These are phyloP conservation scores for Fusarium sp. DNA, from an alignment of 2,329 filamentous ascomycete species.

Conservation along the genomic window DNA sequence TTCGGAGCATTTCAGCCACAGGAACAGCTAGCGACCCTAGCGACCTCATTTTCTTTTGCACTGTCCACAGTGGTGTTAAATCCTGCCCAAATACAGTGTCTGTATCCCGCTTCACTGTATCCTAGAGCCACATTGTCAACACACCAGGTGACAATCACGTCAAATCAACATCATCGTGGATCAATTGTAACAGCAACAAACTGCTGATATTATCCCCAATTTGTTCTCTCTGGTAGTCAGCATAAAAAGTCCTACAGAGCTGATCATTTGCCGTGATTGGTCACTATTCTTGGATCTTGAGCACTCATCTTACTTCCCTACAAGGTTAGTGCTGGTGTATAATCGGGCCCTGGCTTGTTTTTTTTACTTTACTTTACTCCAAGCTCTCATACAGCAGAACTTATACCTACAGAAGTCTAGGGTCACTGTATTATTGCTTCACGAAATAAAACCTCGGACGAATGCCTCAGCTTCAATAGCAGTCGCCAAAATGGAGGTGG, in stretches of 20 bases:
- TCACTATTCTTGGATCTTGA: background rate
- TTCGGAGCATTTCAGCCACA: constrained; percentile 16
- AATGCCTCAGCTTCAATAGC: background rate
- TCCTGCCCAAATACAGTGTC: background rate
- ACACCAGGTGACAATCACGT: constrained; percentile 33
- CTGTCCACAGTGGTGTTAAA: background rate
- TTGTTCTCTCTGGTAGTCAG: background rate
- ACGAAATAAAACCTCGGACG: too few relatives aligned
- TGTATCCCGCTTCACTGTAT: background rate
- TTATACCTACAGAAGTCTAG: constrained; percentile 8
- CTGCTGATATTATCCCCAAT: background rate
- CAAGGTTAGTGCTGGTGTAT: constrained; percentile 17
- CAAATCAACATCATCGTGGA: constrained; percentile 35
- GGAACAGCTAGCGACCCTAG: background rate
- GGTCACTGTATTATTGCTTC: background rate
- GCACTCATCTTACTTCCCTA: background rate
- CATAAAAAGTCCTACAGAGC: background rate
- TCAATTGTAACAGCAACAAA: constrained; percentile 6
- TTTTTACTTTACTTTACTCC: constrained; percentile 3
- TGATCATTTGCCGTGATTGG: background rate
- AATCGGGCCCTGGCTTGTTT: constrained; percentile 13
- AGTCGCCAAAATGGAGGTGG: constrained; percentile 4
- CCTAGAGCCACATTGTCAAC: constrained; percentile 23
- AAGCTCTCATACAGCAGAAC: constrained; percentile 10
- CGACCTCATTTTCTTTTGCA: background rate